Evolutionary conservation across 2,329 filamentous ascomycete genomes (phyloP).

Genomic region (Diaporthe humulicola): DNA sequence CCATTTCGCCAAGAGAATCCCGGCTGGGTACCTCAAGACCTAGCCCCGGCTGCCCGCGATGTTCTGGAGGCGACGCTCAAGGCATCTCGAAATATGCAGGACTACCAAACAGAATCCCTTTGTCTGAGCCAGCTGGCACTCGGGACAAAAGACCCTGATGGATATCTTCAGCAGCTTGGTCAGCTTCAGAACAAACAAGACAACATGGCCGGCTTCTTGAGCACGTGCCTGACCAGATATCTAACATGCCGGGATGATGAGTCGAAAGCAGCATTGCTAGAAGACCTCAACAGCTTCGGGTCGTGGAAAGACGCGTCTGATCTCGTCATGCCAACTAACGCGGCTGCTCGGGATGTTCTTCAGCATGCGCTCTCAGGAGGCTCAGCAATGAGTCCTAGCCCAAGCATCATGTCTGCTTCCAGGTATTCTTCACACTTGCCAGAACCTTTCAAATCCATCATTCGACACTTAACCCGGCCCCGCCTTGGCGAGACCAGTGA

Average conservation of each 20-base stretch:
- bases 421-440: no score
- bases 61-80: not conserved
- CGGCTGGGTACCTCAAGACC: not conserved
- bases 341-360: not conserved
- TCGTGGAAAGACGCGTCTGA: not conserved
- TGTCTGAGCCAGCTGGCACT: not conserved
- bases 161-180: not conserved
- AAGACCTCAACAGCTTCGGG: not conserved
- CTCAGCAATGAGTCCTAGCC: no score
- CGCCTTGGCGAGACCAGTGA: no score
- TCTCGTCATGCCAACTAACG: not conserved
- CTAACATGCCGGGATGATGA: not conserved
- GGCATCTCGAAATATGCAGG: not conserved
- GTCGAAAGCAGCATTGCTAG: not conserved
- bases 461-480: no score
- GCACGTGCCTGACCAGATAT: not conserved
- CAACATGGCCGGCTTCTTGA: not conserved
- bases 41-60: not conserved
- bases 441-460: no score
- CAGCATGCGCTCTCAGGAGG: not conserved
- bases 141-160: not conserved
- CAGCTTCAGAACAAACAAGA: conserved; percentile 4
- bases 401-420: no score
- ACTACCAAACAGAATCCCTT: not conserved
- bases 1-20: not conserved